These are phyloP conservation scores for Trichoderma sp. DNA, from an alignment of 2,329 filamentous ascomycete species.

Conservation along the genomic window DNA sequence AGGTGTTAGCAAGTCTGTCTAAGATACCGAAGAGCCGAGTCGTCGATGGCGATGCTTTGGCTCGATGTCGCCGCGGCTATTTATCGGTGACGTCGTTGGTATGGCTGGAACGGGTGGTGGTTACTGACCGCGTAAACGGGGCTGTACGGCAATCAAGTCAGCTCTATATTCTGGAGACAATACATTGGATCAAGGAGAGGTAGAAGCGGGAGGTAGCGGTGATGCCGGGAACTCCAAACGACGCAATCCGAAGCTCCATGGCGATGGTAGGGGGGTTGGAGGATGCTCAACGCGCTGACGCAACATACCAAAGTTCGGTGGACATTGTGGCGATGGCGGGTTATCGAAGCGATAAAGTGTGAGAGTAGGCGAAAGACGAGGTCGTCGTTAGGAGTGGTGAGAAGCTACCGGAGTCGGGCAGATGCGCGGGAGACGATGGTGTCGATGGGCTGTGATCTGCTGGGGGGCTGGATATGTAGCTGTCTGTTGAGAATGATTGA, in stretches of 20 bases:
- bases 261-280: slow-evolving; percentile 16
- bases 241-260: slow-evolving; percentile 28
- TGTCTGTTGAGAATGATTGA: slow-evolving; percentile 26
- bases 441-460: slow-evolving; percentile 20
- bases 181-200: neutral
- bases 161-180: neutral
- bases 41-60: neutral
- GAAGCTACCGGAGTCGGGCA: slow-evolving; percentile 21
- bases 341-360: slow-evolving; percentile 9
- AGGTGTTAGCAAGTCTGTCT: slow-evolving; percentile 14
- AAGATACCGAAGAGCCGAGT: neutral
- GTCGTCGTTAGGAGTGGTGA: slow-evolving; percentile 2
- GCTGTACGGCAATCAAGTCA: slow-evolving; percentile 24
- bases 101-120: neutral
- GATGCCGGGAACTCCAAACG: slow-evolving; percentile 26
- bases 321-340: slow-evolving; percentile 26
- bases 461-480: slow-evolving; percentile 16
- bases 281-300: slow-evolving; percentile 28
- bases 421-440: slow-evolving; percentile 16
- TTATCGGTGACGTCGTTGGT: slow-evolving; percentile 28
- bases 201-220: slow-evolving; percentile 14
- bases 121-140: slow-evolving; percentile 30
- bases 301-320: slow-evolving; percentile 31
- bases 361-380: neutral
- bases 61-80: slow-evolving; percentile 1